Evolutionary conservation across 768 basidiomycete species (phyloP), one percentile per base, ranked within the genome.

Genomic region (Rhodotorula toruloides): DNA sequence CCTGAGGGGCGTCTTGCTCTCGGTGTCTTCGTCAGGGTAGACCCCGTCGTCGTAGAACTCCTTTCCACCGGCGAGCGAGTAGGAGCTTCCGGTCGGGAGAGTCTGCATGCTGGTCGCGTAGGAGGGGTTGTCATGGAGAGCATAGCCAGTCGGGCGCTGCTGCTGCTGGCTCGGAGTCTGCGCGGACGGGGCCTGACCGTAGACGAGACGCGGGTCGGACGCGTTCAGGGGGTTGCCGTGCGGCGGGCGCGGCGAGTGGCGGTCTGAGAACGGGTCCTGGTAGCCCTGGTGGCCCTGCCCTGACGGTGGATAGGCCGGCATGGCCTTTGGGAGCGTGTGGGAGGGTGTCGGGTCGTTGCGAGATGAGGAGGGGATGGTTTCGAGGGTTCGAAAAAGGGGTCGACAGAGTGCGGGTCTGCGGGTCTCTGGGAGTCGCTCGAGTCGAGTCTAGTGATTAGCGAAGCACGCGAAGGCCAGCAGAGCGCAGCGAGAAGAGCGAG

Each of bases 1-100:
- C 7, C 62, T 8, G 14, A 71, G 44, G 0, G 70, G 70, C 0
- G 61, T 62, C 54, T 60, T 67, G 60, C 50, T 48, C 48, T 70
- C 69, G 17, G 52, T 53, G 6, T 68, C 58, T 13, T 50, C 62
- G 47, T 56, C 66, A 4, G 37, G 53, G 53, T 53, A 53, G 25
- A 9, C 12, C 6, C 31, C 47, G 47, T 49, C 31, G 43, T 39
- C 7, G 56, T 43, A 53, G 12, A 25, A 56, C n/a, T 61, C 63
- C 12, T 58, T 59, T 21, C 19, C 63, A 36, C 54, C 55, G 0
- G 55, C 31, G 32, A 66, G 48, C 61, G 61, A 66, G 61, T 66
- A 70, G 42, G 61, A 43, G 54, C 61, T 66, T 27, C n/a, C 60
- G 14, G 43, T 47, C 29, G 70, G 61, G 46, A 63, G 47, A 1